Percentiles rank a stretch among this genome's conserved stretches.
Evolutionary conservation across 2,329 filamentous ascomycete species (phyloP).

Genomic region (Aspergillus candidus): DNA sequence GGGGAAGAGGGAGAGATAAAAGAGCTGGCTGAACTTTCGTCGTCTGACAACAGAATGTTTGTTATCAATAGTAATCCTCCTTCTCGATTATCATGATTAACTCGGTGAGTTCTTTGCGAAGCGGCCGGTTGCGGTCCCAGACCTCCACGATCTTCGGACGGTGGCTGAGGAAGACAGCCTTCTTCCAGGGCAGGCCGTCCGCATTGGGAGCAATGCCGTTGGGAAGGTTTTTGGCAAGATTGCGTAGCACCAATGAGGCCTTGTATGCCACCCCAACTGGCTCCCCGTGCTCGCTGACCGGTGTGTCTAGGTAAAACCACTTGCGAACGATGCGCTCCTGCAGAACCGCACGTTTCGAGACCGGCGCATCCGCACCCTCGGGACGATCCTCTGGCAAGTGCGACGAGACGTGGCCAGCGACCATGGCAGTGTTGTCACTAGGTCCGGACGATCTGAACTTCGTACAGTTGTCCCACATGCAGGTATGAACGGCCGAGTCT

Average conservation of each 20-base stretch:
- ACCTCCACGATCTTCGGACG: conserved; percentile 33
- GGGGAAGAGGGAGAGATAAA: background rate
- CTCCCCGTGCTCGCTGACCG: conserved; percentile 37
- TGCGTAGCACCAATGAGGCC: conserved; percentile 42
- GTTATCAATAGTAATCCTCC: conserved; percentile 28
- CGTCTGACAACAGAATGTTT: background rate
- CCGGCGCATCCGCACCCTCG: conserved; percentile 28
- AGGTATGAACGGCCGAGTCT: conserved; percentile 29
- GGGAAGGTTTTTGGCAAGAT: conserved; percentile 40
- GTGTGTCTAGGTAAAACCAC: conserved; percentile 38
- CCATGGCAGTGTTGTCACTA: conserved; percentile 31
- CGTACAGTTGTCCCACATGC: conserved; percentile 35
- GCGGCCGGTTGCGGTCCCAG: conserved; percentile 36
- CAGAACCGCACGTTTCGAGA: conserved; percentile 31
- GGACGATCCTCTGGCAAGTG: conserved; percentile 34
- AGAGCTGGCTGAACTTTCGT: background rate
- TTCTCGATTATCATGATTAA: conserved; percentile 39
- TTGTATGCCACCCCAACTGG: conserved; percentile 44
- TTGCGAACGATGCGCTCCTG: conserved; percentile 37
- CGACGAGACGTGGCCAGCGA: conserved; percentile 37
- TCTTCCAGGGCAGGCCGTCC: conserved; percentile 33
- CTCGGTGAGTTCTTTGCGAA: conserved; percentile 39
- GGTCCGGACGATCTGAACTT: conserved; percentile 30
- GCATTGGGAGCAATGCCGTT: conserved; percentile 25
- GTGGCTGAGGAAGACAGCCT: conserved; percentile 36